Percentiles rank a stretch among this genome's conserved stretches.
Conservation (phyloP, 108 stramenopile species). For the Nannochloropsis oceanica region DNA sequence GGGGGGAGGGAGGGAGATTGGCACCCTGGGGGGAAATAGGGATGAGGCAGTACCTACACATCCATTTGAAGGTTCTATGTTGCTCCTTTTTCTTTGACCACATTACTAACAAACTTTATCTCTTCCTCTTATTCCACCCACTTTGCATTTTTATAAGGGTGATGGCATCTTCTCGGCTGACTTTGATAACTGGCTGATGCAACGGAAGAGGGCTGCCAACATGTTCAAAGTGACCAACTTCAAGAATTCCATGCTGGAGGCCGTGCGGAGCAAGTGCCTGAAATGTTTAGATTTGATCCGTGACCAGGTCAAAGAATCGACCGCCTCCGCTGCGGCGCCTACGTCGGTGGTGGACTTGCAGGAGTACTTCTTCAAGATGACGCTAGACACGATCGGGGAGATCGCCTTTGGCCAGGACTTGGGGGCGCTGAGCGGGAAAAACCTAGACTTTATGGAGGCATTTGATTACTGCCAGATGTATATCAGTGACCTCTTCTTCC, state of each 20-base stretch:
- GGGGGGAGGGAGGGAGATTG: no score
- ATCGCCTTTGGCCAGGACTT: constrained; percentile 44
- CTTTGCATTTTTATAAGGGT: constrained; percentile 1
- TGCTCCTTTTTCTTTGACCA: no score
- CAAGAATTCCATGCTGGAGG: not conserved
- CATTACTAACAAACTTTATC: no score
- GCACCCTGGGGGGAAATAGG: no score
- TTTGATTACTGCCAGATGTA: constrained; percentile 29
- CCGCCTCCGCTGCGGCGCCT: not conserved
- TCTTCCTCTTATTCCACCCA: not conserved
- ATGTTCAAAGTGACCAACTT: constrained; percentile 29
- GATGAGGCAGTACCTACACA: no score
- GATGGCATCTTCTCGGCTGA: constrained; percentile 45
- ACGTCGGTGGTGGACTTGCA: not conserved
- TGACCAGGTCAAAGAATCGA: not conserved
- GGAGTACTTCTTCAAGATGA: not conserved
- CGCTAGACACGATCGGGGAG: constrained; percentile 16
- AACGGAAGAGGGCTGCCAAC: constrained; percentile 39
- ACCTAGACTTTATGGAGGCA: constrained; percentile 26
- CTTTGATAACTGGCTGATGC: constrained; percentile 30
- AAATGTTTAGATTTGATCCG: not conserved
- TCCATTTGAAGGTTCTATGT: no score
- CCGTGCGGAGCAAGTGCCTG: not conserved
- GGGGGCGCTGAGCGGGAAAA: constrained; percentile 11
- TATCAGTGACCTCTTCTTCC: constrained; percentile 24